A percentile compares a stretch with the other conserved stretches of the same genome.
These are phyloP conservation scores for Russula sp. DNA, from an alignment of 768 basidiomycete species.

Conservation along the genomic window DNA sequence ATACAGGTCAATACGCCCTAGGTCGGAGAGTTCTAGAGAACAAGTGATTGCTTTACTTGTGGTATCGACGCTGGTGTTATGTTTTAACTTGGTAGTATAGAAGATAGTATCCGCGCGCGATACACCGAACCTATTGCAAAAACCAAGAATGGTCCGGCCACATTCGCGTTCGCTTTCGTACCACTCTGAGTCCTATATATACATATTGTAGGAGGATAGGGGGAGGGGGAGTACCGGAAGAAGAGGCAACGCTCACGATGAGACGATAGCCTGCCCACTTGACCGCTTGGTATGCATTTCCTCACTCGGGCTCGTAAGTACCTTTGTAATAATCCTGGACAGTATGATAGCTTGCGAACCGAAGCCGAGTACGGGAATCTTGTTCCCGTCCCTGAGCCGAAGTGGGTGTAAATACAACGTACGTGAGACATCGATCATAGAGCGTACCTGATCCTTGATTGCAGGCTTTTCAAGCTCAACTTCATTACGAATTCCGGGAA, in stretches of 20 bases:
- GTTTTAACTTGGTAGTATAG: constrained; percentile 65
- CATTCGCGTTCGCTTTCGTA: constrained; percentile 64
- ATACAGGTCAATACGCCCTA: constrained; percentile 68
- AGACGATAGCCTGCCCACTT: constrained; percentile 59
- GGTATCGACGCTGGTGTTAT: constrained; percentile 47
- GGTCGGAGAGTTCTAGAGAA: constrained; percentile 46
- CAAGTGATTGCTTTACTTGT: constrained; percentile 45
- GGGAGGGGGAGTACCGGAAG: not conserved
- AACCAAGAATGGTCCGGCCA: constrained; percentile 54
- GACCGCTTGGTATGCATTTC: constrained; percentile 50
- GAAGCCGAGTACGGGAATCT: constrained; percentile 50
- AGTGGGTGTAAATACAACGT: not conserved
- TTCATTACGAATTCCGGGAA: constrained; percentile 4
- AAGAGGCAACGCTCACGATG: constrained; percentile 38
- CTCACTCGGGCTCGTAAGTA: constrained; percentile 59
- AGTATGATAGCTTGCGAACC: too few species aligned
- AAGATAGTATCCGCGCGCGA: constrained; percentile 52
- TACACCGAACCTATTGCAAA: constrained; percentile 40
- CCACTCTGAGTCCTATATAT: constrained; percentile 40
- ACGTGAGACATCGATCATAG: not conserved
- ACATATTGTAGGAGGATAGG: constrained; percentile 23
- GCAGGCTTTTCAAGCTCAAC: constrained; percentile 12
- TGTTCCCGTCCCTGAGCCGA: constrained; percentile 46
- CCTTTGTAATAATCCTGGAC: constrained; percentile 28
- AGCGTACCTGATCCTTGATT: constrained; percentile 12